Evolutionary conservation across 805 yeast species (phyloP).

Genomic region (Zygotorulaspora chibaensis): DNA sequence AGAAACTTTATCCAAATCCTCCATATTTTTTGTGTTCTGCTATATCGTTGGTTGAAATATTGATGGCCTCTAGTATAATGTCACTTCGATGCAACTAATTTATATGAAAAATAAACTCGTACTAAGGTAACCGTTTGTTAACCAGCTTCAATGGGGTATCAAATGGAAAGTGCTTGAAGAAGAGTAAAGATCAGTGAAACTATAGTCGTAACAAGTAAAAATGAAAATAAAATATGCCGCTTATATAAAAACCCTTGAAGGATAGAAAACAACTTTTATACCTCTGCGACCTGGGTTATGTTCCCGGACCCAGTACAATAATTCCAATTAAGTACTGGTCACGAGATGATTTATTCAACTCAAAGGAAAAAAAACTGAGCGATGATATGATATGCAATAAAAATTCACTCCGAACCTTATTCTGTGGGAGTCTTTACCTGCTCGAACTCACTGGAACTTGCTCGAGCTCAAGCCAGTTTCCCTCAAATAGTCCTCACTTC

Average conservation of each 20-base stretch:
- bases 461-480: background rate
- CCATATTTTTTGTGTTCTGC: background rate
- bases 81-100: too few species aligned
- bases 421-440: background rate
- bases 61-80: too few species aligned
- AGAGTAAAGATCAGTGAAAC: background rate
- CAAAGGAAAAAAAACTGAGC: background rate
- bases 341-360: background rate
- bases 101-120: background rate
- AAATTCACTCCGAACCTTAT: background rate
- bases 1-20: background rate
- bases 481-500: background rate
- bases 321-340: background rate
- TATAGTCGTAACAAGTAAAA: background rate
- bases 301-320: background rate
- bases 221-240: background rate
- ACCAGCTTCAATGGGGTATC: too few species aligned
- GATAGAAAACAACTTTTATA: background rate
- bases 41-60: background rate
- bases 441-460: background rate
- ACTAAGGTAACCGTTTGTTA: too few species aligned
- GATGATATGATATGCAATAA: background rate
- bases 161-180: background rate
- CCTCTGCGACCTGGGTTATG: background rate
- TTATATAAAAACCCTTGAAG: background rate